A percentile compares a stretch with the other conserved stretches of the same genome.
Conservation (phyloP, 2,329 filamentous ascomycete species). For the Neofusicoccum cordaticola region DNA sequence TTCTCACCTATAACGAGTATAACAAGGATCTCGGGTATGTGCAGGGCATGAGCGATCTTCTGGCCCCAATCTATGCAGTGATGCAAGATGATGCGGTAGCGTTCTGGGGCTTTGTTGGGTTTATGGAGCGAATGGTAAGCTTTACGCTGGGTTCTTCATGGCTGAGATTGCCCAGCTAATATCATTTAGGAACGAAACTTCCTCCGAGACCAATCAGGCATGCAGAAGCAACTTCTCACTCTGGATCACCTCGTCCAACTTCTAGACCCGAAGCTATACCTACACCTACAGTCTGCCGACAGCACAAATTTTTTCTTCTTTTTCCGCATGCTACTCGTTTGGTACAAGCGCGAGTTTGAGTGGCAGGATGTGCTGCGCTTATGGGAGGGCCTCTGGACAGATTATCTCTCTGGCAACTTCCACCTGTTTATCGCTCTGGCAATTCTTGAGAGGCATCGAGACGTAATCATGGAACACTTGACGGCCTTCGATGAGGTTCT, state of each 20-base stretch:
- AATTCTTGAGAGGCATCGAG: slow-evolving; percentile 92
- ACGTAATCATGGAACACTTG: slow-evolving; percentile 92
- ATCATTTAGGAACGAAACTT: slow-evolving; percentile 76
- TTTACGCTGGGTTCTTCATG: background rate
- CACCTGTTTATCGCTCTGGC: slow-evolving; percentile 92
- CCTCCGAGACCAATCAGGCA: slow-evolving; percentile 89
- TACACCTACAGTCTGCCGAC: slow-evolving; percentile 84
- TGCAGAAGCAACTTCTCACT: slow-evolving; percentile 86
- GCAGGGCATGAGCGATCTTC: slow-evolving; percentile 96
- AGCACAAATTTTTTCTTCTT: slow-evolving; percentile 99
- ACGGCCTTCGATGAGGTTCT: slow-evolving; percentile 95
- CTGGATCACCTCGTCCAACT: slow-evolving; percentile 94
- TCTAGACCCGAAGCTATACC: slow-evolving; percentile 91
- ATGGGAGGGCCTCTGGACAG: slow-evolving; percentile 95
- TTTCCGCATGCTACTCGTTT: slow-evolving; percentile 97
- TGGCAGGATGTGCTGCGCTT: slow-evolving; percentile 83
- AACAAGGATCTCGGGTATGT: slow-evolving; percentile 95
- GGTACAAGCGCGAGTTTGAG: slow-evolving; percentile 96
- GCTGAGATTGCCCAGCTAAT: background rate
- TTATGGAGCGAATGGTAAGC: slow-evolving; percentile 87
- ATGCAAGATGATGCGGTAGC: slow-evolving; percentile 96
- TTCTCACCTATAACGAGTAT: slow-evolving; percentile 97
- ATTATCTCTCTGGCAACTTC: slow-evolving; percentile 83
- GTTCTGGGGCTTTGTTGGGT: slow-evolving; percentile 93
- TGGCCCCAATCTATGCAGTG: slow-evolving; percentile 94